Base-by-base conservation (phyloP, 169 alveolate genomes). In the Theileria annulata region DNA sequence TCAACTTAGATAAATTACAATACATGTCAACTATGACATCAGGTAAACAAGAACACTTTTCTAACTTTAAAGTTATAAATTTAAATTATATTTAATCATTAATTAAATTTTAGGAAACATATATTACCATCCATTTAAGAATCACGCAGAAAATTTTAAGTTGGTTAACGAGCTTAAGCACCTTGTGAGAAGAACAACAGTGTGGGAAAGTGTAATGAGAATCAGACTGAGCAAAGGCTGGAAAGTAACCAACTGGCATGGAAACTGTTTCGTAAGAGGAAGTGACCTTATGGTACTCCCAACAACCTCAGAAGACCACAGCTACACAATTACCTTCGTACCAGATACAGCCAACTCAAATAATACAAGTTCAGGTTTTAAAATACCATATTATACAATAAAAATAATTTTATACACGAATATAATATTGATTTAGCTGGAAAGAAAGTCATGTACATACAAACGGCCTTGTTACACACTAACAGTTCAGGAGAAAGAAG, bases 121-220 rank as follows among this genome's bases (percentile, higher is more conserved):
- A 1, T 80, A 84, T 60, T 89, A 92, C 69, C 69, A 75, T 31
- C 94, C 91, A 25, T 88, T 88, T 66, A 79, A 87, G 54, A 85
- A 76, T 17, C 95, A 79, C 37, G 82, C 74, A 27, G 87, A 80
- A 35, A 79, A 85, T 73, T 86, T 69, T 56, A 91, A 93, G 73
- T 80, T 95, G 76, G 78, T 81, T 85, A 88, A 88, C 71, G 99
- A 96, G 79, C 85, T 96, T 42, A 76, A 88, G 71, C 95, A 90
- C 68, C 91, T 94, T 49, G 84, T 96, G 77, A 93, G 95, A 3
- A 87, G 97, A 48, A 91, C 85, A 56, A 93, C 94, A 48, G 95
- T 95, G 12, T 98, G 99, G 99, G 99, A 98, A 83, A 96, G 99
- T 0, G 99, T 97, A 37, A 95, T 97, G 96, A 93, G 99, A 76